phyloP scores from a whole-genome alignment of 108 stramenopile genomes.

The Nannochloropsis granulata region DNA sequence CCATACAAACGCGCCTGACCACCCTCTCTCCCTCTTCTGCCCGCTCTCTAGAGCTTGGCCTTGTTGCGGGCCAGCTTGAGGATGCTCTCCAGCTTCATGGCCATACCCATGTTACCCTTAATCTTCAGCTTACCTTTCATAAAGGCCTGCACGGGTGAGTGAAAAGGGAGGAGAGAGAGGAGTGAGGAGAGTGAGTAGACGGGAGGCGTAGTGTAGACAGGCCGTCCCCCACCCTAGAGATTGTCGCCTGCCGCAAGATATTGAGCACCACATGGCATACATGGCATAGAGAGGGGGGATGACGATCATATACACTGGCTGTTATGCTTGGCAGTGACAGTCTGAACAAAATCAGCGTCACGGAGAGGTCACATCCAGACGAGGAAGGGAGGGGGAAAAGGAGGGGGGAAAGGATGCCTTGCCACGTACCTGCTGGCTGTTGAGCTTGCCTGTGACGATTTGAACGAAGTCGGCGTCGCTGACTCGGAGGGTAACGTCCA shows the following conservation, averaged over 20 bases:
- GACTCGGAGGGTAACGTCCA: not conserved
- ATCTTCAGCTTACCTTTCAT: constrained; percentile 3
- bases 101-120: not conserved
- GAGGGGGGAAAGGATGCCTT: not conserved
- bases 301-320: no score
- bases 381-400: no score
- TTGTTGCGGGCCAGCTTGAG: not conserved
- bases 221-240: no score
- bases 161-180: not conserved
- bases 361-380: no score
- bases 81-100: constrained; percentile 1
- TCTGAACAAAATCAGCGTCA: no score
- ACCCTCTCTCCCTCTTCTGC: no score
- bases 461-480: not conserved
- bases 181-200: not conserved
- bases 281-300: not conserved
- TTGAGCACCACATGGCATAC: not conserved
- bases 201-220: no score
- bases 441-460: not conserved
- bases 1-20: no score
- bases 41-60: not conserved
- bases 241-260: not conserved
- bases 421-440: not conserved
- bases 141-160: not conserved
- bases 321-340: no score